These are phyloP conservation scores for Rhodosporidiobolus sp. DNA, from an alignment of 768 basidiomycete species.

Conservation along the genomic window DNA sequence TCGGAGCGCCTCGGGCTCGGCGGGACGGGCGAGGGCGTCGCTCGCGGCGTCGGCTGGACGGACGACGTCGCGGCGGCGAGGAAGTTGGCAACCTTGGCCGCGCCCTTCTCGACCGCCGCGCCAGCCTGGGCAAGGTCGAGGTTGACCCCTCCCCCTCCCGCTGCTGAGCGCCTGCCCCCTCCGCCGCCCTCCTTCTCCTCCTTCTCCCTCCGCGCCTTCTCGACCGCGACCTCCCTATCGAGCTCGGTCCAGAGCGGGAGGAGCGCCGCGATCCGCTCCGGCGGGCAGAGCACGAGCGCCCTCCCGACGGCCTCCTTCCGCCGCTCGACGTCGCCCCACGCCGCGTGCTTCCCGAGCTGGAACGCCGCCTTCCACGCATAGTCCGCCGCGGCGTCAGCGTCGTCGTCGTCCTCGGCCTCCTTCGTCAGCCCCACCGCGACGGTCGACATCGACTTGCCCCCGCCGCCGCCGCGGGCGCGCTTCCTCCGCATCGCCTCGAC, in stretches of 20 bases:
- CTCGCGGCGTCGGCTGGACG: background rate
- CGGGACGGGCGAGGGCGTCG: slow-evolving; percentile 3
- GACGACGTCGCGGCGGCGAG: slow-evolving; percentile 23
- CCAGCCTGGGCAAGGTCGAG: background rate
- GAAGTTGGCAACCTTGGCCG: slow-evolving; percentile 21
- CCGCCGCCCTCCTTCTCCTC: background rate
- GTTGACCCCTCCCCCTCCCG: background rate
- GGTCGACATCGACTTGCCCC: background rate
- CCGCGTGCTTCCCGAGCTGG: slow-evolving; percentile 77
- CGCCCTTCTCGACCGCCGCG: slow-evolving; percentile 6
- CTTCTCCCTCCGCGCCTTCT: slow-evolving; percentile 1
- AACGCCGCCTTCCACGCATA: slow-evolving; percentile 88
- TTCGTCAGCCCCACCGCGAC: too few relatives aligned
- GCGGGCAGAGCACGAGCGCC: slow-evolving; percentile 80
- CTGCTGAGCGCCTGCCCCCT: background rate
- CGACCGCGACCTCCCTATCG: slow-evolving; percentile 58
- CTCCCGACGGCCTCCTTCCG: slow-evolving; percentile 71
- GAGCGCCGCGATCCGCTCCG: slow-evolving; percentile 73
- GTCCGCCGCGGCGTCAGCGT: slow-evolving; percentile 60
- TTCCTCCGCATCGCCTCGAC: slow-evolving; percentile 34
- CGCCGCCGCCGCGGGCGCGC: background rate
- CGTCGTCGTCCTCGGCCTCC: slow-evolving; percentile 47
- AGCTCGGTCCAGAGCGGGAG: slow-evolving; percentile 71
- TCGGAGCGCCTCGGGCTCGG: background rate
- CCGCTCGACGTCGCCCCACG: slow-evolving; percentile 65